phyloP scores from a whole-genome alignment of 495 filamentous ascomycete genomes.

The Hapsidospora chrysogenum region DNA sequence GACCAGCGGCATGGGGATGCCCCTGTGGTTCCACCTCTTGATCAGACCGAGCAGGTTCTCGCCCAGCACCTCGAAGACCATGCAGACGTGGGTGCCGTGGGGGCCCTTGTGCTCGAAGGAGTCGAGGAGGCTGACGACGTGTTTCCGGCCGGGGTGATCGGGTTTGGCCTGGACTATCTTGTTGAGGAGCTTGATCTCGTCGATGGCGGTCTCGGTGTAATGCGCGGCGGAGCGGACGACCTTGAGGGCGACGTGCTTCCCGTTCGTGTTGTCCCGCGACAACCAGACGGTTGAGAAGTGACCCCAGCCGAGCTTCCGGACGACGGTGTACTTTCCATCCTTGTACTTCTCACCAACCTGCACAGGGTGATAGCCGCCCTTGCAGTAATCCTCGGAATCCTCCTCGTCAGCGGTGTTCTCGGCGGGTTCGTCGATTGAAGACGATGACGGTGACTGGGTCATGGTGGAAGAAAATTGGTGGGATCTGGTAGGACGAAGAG shows the following conservation, averaged over 20 bases:
- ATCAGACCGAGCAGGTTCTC: slow-evolving; percentile 93
- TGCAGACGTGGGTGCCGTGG: slow-evolving; percentile 92
- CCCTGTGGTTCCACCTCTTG: slow-evolving; percentile 95
- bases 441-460: slow-evolving; percentile 64
- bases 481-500: slow-evolving; percentile 6
- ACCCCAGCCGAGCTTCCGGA: slow-evolving; percentile 95
- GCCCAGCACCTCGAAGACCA: slow-evolving; percentile 96
- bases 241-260: slow-evolving; percentile 93
- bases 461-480: slow-evolving; percentile 17
- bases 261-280: slow-evolving; percentile 75
- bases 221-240: slow-evolving; percentile 94
- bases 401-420: slow-evolving; percentile 96
- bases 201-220: slow-evolving; percentile 97
- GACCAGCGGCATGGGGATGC: slow-evolving; percentile 88
- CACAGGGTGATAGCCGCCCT: slow-evolving; percentile 94
- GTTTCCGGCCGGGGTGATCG: slow-evolving; percentile 77
- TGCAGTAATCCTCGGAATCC: slow-evolving; percentile 98
- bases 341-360: slow-evolving; percentile 91
- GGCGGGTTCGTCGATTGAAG: slow-evolving; percentile 65
- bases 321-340: slow-evolving; percentile 88
- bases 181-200: slow-evolving; percentile 96
- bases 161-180: slow-evolving; percentile 92
- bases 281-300: slow-evolving; percentile 99
- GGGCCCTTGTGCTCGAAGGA: slow-evolving; percentile 97
- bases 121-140: slow-evolving; percentile 90